Evolutionary conservation across 2,329 filamentous ascomycete species (phyloP), one percentile per base, ranked within the genome.

Genomic region (Trichoderma sp.): DNA sequence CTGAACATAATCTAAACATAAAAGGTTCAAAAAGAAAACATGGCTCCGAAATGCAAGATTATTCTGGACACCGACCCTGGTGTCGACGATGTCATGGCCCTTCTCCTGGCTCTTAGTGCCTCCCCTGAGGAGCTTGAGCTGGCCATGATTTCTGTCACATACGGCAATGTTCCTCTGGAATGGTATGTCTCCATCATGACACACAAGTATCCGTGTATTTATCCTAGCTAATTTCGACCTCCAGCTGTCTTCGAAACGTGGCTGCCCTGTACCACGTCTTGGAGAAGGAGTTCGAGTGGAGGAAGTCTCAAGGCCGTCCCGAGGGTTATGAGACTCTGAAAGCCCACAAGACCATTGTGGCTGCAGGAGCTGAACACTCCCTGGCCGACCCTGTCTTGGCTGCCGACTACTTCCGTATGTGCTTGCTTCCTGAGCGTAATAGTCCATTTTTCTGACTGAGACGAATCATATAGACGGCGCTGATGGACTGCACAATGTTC

Each of bases 261-360:
- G 91, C 98, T 51, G 92, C 94, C 28, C 86, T 98, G 73, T 98
- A 99, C 84, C 92, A 98, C 78, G 91, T 97, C 72, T 88, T 99
- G 68, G 94, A 97, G 75, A 93, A 94, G 79, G 96, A 99, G 83
- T 86, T 94, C 76, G 87, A 89, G 75, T 98, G 95, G 95, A 89
- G 96, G 74, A 89, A 89, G 79, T 83, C 88, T 14, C 87, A 90
- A 56, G 92, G 92, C 21, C 87, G 86, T 70, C 82, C 88, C 0
- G 86, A 91, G 70, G 92, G 93, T 0, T 98, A 94, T 76, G 91
- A 90, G 66, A 86, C 90, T 8, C 83, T 98, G 81, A 89, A 87
- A 75, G 86, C 88, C 15, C 90, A 84, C 80, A 97, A 93, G 82
- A 95, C 95, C 8, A 86, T 97, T 53, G 89, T 99, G 36, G 94